phyloP scores from a whole-genome alignment of 1,284 basidiomycete species.

The Malassezia brasiliensis region DNA sequence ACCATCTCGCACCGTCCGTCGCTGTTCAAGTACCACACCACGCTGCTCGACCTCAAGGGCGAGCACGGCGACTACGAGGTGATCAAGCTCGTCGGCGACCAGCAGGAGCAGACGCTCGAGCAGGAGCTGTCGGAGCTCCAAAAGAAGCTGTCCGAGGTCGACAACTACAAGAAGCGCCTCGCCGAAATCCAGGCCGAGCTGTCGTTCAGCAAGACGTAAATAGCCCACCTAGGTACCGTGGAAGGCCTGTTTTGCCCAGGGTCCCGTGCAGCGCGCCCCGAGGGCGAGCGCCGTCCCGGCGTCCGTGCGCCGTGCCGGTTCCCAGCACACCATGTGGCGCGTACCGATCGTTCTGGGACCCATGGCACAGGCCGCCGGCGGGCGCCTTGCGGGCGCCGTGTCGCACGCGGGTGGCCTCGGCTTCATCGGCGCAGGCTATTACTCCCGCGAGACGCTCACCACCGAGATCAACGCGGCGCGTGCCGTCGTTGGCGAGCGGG shows the following conservation, averaged over 20 bases:
- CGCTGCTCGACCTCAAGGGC: constrained; percentile 62
- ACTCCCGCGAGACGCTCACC: constrained; percentile 18
- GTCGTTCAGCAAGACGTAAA: constrained; percentile 39
- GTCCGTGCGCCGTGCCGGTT: not conserved
- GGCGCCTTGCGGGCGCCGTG: constrained; percentile 31
- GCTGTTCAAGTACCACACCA: constrained; percentile 61
- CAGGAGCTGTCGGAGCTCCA: constrained; percentile 49
- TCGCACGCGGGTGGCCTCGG: constrained; percentile 39
- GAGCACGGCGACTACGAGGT: constrained; percentile 61
- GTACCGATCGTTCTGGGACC: constrained; percentile 34
- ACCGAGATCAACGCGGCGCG: constrained; percentile 23
- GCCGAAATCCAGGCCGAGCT: constrained; percentile 49
- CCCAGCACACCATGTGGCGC: not conserved
- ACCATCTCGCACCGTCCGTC: constrained; percentile 61
- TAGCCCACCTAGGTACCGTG: no score
- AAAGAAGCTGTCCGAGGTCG: constrained; percentile 48
- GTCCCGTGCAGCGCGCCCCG: no score
- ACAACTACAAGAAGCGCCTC: constrained; percentile 48
- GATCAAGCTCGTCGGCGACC: constrained; percentile 61
- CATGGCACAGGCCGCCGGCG: constrained; percentile 41
- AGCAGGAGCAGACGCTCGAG: constrained; percentile 60
- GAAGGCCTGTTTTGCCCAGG: no score
- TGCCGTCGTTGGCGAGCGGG: constrained; percentile 11
- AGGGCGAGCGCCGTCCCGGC: no score
- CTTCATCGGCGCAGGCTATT: constrained; percentile 44